Evolutionary conservation across 1,284 basidiomycete genomes (phyloP).

Genomic region (Trichosporon sp.): DNA sequence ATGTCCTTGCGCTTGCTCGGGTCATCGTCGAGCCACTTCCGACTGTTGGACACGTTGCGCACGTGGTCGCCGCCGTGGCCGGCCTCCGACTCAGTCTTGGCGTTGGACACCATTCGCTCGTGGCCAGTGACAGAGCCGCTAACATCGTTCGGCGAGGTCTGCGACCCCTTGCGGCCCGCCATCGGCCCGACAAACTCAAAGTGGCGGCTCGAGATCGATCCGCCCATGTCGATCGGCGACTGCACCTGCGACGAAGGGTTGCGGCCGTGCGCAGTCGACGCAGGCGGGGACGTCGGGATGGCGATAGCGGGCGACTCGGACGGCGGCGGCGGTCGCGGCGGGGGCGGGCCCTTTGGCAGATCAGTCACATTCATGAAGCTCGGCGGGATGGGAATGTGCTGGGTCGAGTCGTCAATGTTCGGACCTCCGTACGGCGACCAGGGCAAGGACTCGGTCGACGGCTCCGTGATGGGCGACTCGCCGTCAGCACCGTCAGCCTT

Average conservation of each 20-base stretch:
- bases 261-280: background rate
- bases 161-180: background rate
- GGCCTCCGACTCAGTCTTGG: constrained; percentile 4
- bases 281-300: background rate
- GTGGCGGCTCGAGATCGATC: constrained; percentile 9
- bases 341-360: constrained; percentile 28
- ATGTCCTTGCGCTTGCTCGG: constrained; percentile 49
- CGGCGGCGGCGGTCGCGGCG: constrained; percentile 26
- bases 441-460: background rate
- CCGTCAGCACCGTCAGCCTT: constrained; percentile 38
- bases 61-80: background rate
- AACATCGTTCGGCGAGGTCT: background rate
- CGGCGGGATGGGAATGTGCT: constrained; percentile 14
- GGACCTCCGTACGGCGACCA: constrained; percentile 5
- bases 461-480: constrained; percentile 18
- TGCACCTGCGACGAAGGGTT: constrained; percentile 16
- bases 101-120: constrained; percentile 11
- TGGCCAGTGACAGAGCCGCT: background rate
- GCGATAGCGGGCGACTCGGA: background rate
- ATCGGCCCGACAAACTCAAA: background rate
- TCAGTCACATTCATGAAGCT: constrained; percentile 21
- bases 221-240: constrained; percentile 7
- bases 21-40: constrained; percentile 37
- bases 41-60: constrained; percentile 19
- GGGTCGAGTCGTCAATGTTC: constrained; percentile 15